These are phyloP conservation scores for Suillus fuscotomentosus DNA, from an alignment of 768 basidiomycete genomes.

Conservation along the genomic window DNA sequence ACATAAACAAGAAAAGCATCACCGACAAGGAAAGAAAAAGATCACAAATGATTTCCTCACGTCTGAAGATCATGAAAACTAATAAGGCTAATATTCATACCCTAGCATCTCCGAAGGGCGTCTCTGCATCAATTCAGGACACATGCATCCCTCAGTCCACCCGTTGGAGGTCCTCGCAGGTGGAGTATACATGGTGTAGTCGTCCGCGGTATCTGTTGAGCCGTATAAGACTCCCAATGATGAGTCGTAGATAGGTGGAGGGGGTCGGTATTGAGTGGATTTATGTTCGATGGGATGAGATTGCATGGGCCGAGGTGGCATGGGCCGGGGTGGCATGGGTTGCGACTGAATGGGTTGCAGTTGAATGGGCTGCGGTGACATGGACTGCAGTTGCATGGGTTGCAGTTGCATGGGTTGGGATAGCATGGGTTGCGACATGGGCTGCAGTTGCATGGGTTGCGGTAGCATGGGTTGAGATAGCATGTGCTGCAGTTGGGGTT, in stretches of 20 bases:
- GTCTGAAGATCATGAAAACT: too few species aligned
- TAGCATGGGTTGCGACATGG: too few species aligned
- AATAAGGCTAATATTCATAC: not conserved
- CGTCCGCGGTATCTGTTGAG: not conserved
- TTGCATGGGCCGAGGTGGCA: too few species aligned
- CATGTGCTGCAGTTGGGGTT: not conserved
- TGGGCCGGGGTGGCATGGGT: not conserved
- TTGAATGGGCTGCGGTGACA: not conserved
- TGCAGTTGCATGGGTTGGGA: not conserved
- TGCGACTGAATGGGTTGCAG: not conserved
- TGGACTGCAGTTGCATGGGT: not conserved
- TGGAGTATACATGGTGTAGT: not conserved
- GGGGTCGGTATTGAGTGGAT: not conserved
- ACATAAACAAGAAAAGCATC: not conserved
- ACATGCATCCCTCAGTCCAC: slow-evolving; percentile 1
- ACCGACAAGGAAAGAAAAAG: not conserved
- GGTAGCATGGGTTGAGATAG: too few species aligned
- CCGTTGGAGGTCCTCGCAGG: not conserved
- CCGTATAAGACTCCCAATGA: not conserved
- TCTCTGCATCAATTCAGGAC: not conserved
- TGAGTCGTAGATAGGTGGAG: not conserved
- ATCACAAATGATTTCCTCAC: too few species aligned
- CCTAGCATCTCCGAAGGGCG: not conserved
- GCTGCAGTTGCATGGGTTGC: not conserved
- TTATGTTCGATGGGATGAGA: too few species aligned